Evolutionary conservation across 2,329 filamentous ascomycete genomes (phyloP).

Genomic region (Pseudonectria foliicola): DNA sequence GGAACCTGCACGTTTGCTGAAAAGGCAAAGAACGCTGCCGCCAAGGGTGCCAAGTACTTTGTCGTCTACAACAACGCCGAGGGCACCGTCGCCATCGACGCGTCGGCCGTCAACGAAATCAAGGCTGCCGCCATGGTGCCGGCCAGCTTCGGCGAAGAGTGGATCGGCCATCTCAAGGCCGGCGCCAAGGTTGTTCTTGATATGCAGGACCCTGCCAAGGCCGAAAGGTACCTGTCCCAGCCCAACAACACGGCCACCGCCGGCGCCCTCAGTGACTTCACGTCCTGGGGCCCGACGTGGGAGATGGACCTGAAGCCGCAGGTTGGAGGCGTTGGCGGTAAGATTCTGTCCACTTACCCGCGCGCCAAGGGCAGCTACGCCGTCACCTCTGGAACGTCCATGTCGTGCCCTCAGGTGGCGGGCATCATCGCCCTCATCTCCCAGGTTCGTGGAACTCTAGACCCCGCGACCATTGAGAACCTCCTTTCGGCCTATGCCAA

Average conservation of each 20-base stretch:
- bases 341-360: conserved; percentile 52
- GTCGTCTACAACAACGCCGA: conserved; percentile 52
- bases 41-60: conserved; percentile 52
- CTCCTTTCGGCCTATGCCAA: conserved; percentile 43
- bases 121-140: conserved; percentile 35
- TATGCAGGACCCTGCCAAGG: conserved; percentile 35
- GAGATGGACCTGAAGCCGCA: conserved; percentile 52
- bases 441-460: conserved; percentile 42
- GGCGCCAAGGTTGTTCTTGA: conserved; percentile 37
- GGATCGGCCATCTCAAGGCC: conserved; percentile 35
- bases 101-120: conserved; percentile 24
- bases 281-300: conserved; percentile 55
- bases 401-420: conserved; percentile 51
- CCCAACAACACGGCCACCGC: conserved; percentile 36
- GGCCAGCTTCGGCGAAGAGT: conserved; percentile 33
- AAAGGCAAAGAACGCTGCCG: conserved; percentile 47
- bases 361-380: conserved; percentile 39
- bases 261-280: conserved; percentile 46
- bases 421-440: conserved; percentile 48
- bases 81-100: conserved; percentile 28
- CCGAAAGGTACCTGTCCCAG: conserved; percentile 27
- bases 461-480: conserved; percentile 43
- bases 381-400: conserved; percentile 50
- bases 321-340: conserved; percentile 48
- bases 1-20: conserved; percentile 49